Conservation (phyloP, 768 basidiomycete genomes). For the Neoboletus magnificus region DNA sequence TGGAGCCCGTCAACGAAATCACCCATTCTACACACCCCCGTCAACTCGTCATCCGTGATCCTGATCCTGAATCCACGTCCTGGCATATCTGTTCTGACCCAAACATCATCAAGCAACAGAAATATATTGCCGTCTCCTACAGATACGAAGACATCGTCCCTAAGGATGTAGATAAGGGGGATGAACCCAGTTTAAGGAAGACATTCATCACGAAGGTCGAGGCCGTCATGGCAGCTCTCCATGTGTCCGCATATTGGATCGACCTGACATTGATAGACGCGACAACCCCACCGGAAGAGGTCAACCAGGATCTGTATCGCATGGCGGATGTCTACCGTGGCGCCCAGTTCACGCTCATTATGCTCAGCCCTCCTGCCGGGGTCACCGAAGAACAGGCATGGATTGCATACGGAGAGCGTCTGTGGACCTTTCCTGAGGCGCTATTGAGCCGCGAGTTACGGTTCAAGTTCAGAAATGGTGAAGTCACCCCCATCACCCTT, state of each 20-base stretch:
- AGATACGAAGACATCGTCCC: constrained; percentile 9
- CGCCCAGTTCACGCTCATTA: constrained; percentile 24
- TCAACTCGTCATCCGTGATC: constrained; percentile 15
- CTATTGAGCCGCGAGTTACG: constrained; percentile 21
- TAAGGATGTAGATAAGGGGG: background rate
- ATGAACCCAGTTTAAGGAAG: background rate
- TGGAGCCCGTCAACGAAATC: constrained; percentile 1
- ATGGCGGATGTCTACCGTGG: constrained; percentile 23
- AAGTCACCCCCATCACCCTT: constrained; percentile 21
- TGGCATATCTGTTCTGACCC: constrained; percentile 4
- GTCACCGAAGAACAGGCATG: constrained; percentile 9
- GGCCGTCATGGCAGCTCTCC: constrained; percentile 2
- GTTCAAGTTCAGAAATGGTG: constrained; percentile 8
- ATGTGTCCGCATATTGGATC: constrained; percentile 20
- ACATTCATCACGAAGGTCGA: constrained; percentile 8
- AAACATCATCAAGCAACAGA: constrained; percentile 4
- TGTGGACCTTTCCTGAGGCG: constrained; percentile 25
- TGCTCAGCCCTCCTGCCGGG: constrained; percentile 1
- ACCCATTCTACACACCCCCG: constrained; percentile 16
- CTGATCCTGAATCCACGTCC: background rate
- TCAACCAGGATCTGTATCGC: constrained; percentile 19
- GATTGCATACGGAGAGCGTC: constrained; percentile 19
- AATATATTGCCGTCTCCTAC: constrained; percentile 22
- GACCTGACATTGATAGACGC: constrained; percentile 8
- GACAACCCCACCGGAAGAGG: background rate